Percentiles rank a stretch among this genome's conserved stretches.
Evolutionary conservation across 2,329 filamentous ascomycete genomes (phyloP).

Genomic region (Meredithiella fracta): DNA sequence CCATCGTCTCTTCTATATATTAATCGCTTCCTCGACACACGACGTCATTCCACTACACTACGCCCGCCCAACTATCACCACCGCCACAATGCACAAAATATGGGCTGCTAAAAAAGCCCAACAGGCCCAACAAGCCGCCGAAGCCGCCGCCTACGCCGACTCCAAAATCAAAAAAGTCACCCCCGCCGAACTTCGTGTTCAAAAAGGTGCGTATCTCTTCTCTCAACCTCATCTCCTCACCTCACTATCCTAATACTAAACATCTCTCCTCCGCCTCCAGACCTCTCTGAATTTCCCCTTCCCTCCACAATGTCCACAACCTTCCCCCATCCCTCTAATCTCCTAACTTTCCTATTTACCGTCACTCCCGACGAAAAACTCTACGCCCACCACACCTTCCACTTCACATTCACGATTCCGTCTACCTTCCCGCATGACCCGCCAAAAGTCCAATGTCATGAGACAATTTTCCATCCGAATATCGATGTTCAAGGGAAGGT

Average conservation of each 20-base stretch:
- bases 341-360: constrained; percentile 66
- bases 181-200: constrained; percentile 82
- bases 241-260: too few relatives aligned
- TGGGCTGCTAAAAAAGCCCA: not conserved
- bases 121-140: constrained; percentile 56
- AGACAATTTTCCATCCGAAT: constrained; percentile 99
- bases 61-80: too few relatives aligned
- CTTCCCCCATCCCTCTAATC: constrained; percentile 70
- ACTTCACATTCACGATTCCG: constrained; percentile 82
- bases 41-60: too few relatives aligned
- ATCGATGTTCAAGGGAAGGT: constrained; percentile 97
- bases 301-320: constrained; percentile 65
- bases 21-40: too few relatives aligned
- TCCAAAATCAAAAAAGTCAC: constrained; percentile 99
- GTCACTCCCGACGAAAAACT: constrained; percentile 74
- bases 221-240: not conserved
- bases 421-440: constrained; percentile 95
- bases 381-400: constrained; percentile 78
- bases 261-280: constrained; percentile 26
- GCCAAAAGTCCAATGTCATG: constrained; percentile 88
- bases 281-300: constrained; percentile 66
- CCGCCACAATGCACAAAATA: not conserved
- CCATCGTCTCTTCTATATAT: too few relatives aligned
- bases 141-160: constrained; percentile 91
- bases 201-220: constrained; percentile 63